Evolutionary conservation across 2,329 filamentous ascomycete species (phyloP).

Genomic region (Colletotrichum tanaceti): DNA sequence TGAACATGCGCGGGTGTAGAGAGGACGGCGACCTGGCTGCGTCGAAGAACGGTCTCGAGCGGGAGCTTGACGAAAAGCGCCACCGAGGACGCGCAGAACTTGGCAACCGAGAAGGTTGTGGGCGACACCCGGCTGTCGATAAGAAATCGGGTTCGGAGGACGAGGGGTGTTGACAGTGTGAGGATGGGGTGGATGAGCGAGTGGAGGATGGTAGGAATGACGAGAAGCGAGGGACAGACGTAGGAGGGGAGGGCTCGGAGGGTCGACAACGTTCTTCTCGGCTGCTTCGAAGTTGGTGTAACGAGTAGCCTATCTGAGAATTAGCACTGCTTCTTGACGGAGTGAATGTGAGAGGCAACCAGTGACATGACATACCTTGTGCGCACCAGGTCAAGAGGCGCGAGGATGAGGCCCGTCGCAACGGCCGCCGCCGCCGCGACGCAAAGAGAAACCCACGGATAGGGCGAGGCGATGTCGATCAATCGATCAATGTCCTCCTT

Average conservation of each 20-base stretch:
- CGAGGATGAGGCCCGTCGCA: slow-evolving; percentile 81
- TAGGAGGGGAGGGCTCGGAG: slow-evolving; percentile 84
- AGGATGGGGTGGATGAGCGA: slow-evolving; percentile 86
- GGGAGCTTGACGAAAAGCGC: slow-evolving; percentile 91
- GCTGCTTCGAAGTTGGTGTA: slow-evolving; percentile 79
- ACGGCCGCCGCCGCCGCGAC: slow-evolving; percentile 74
- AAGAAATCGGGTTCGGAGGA: slow-evolving; percentile 85
- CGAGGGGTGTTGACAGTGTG: slow-evolving; percentile 82
- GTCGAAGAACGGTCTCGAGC: slow-evolving; percentile 88
- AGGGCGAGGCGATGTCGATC: slow-evolving; percentile 78
- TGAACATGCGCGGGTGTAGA: slow-evolving; percentile 63
- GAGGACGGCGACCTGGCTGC: slow-evolving; percentile 84
- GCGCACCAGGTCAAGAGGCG: slow-evolving; percentile 89
- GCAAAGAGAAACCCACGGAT: slow-evolving; percentile 82
- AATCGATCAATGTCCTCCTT: slow-evolving; percentile 82
- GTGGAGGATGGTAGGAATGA: slow-evolving; percentile 88
- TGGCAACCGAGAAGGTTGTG: slow-evolving; percentile 81
- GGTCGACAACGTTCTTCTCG: slow-evolving; percentile 81
- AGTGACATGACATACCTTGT: slow-evolving; percentile 69
- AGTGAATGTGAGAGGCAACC: background rate
- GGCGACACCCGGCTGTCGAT: slow-evolving; percentile 87
- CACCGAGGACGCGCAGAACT: slow-evolving; percentile 81
- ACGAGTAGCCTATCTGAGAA: slow-evolving; percentile 74
- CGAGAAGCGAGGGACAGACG: slow-evolving; percentile 74
- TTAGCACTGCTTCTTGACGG: slow-evolving; percentile 45